phyloP scores from a whole-genome alignment of 2,329 filamentous ascomycete species.

The Herpotrichia juniperi region DNA sequence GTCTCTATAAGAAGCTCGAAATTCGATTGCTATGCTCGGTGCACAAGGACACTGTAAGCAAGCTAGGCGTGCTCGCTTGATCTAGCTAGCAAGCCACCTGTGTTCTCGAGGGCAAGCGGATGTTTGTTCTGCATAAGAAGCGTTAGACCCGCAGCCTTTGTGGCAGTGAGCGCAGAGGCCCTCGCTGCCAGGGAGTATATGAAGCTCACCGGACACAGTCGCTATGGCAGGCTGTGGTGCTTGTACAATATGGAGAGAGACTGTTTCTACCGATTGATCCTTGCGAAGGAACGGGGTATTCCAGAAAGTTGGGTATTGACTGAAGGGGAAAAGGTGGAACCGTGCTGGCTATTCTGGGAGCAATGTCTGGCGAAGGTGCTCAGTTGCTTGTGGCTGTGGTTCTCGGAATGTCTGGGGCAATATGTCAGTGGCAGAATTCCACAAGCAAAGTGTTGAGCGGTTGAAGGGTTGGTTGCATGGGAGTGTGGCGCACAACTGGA shows the following conservation, averaged over 20 bases:
- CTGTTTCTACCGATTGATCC: constrained; percentile 14
- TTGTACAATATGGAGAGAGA: constrained; percentile 16
- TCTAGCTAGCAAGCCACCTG: constrained; percentile 36
- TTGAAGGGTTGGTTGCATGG: constrained; percentile 38
- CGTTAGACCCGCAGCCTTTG: constrained; percentile 33
- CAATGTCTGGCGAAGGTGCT: constrained; percentile 16
- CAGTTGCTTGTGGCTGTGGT: constrained; percentile 34
- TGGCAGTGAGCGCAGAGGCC: constrained; percentile 18
- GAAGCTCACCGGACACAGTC: constrained; percentile 32
- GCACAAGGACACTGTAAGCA: constrained; percentile 43
- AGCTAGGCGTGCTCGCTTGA: constrained; percentile 36
- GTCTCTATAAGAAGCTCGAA: constrained; percentile 41
- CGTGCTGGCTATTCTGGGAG: constrained; percentile 26
- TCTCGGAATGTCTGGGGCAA: constrained; percentile 22
- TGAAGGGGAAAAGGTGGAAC: constrained; percentile 23
- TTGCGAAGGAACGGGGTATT: constrained; percentile 21
- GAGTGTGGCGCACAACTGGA: constrained; percentile 41
- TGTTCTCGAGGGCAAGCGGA: constrained; percentile 29
- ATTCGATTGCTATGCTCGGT: constrained; percentile 37
- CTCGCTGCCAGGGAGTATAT: constrained; percentile 17
- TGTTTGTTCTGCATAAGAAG: constrained; percentile 38
- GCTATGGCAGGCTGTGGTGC: constrained; percentile 22
- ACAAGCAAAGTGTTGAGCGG: constrained; percentile 29
- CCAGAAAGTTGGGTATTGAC: constrained; percentile 27
- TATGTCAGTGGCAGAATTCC: constrained; percentile 37